Evolutionary conservation across 495 filamentous ascomycete genomes (phyloP), one percentile per base, ranked within the genome.

Genomic region (Podospora appendiculata): DNA sequence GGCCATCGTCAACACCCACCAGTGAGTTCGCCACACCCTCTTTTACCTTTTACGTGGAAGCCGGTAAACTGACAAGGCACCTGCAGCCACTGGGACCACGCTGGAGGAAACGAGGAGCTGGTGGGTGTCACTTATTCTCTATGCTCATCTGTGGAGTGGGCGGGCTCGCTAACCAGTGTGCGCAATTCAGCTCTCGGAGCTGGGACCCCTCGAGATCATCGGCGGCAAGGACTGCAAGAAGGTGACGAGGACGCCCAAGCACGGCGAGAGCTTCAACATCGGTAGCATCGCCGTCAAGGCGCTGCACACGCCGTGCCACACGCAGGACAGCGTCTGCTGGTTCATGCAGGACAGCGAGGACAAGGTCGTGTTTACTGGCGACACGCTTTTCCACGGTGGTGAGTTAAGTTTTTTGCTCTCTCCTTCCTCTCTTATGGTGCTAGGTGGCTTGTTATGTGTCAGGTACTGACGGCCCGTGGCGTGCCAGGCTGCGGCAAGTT

Each of bases 281-380:
- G 93, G 94, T 51, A 79, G 85, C 50, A 92, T 98, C 60, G 78
- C 78, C 2, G 89, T 96, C 48, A 93, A 81, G 61, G 88, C 87
- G n/a, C 70, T 97, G 19, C 86, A 97, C 70, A 98, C 93, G 8
- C 93, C 93, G 4, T 98, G 93, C 66, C 94, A 98, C 65, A 98
- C 93, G 3, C 93, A 96, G 69, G 93, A 98, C 67, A 95, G 90
- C 62, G 95, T 98, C 58, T 97, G 93, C 78, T 98, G 66, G 62
- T 76, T 74, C 40, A 82, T 93, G 76, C 79, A 95, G 67, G 93
- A 97, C 60, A 83, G 80, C 10, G 74, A 83, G 25, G 82, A 95
- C 45, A 82, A 79, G 57, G 94, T 78, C 8, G 88, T 97, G 17
- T 98, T 98, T 65, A 97, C 93, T 0, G 93, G 93, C 17, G 93